A percentile compares a stretch with the other conserved stretches of the same genome.
phyloP scores from a whole-genome alignment of 140 eudicot species.

The Artemisia princeps region DNA sequence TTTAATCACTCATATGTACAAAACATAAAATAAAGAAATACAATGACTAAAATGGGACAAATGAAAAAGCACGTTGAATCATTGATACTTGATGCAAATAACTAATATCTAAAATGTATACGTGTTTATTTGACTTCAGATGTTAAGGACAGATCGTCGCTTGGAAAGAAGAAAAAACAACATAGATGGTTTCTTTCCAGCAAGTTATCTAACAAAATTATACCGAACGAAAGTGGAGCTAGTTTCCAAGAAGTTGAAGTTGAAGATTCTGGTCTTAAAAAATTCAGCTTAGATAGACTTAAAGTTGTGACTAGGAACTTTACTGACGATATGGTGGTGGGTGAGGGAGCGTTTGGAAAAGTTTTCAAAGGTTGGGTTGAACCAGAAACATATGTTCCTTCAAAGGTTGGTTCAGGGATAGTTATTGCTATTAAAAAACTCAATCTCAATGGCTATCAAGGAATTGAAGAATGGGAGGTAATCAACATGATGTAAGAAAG shows the following conservation, averaged over 20 bases:
- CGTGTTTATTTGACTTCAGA: neutral
- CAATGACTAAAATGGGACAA: too few species aligned
- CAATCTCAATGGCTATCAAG: conserved; percentile 28
- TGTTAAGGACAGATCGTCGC: neutral
- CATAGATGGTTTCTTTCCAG: conserved; percentile 14
- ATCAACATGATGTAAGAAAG: neutral
- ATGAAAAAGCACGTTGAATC: too few species aligned
- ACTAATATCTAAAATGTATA: neutral
- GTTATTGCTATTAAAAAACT: conserved; percentile 31
- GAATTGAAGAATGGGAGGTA: conserved; percentile 40
- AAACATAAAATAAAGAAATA: too few species aligned
- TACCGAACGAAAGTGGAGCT: conserved; percentile 3
- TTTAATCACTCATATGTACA: too few species aligned
- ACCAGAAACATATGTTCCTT: conserved; percentile 22
- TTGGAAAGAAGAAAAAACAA: conserved; percentile 18
- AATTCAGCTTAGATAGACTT: conserved; percentile 28
- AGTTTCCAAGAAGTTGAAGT: conserved; percentile 14
- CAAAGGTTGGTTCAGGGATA: conserved; percentile 24
- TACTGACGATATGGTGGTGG: conserved; percentile 24
- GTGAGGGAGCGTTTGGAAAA: conserved; percentile 34
- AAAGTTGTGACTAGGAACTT: conserved; percentile 30
- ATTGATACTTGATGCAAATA: too few species aligned
- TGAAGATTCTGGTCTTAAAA: conserved; percentile 23
- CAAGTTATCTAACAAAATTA: conserved; percentile 8
- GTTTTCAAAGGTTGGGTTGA: conserved; percentile 35